Evolutionary conservation across 164 flowering plant species (phyloP), one percentile per base, ranked within the genome.

Genomic region (Liriodendron chinense): DNA sequence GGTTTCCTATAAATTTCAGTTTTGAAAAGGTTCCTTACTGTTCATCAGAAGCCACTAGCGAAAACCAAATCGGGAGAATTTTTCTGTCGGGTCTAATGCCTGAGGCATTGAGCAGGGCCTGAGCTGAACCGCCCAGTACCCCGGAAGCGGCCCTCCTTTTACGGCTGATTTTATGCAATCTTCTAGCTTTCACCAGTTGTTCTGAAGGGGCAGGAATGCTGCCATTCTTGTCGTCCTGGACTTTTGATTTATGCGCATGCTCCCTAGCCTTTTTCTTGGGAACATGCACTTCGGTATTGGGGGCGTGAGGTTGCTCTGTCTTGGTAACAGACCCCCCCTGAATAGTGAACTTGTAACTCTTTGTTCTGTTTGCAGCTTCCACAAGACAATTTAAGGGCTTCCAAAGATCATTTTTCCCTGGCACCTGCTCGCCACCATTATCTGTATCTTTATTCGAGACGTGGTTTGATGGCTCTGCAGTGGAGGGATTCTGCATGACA

Each of bases 341-440:
- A 63, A 82, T 74, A 80, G 68, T 82, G 65, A 72, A 84, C 78
- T 89, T 92, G 47, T 84, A 86, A 6, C 91, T 78, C 84, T 90
- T 92, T 50, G 92, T 89, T 80, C 97, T 86, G 76, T 89, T 94
- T 71, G 99, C 99, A 74, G 88, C 97, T 81, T 96, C 98, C 72
- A 96, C 91, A 67, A 94, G 87, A 83, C 90, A 89, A 77, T 90
- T 94, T 67, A 96, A 86, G 48, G 99, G 97, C 48, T 92, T 95
- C 98, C 97, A 93, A 3, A 87, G 83, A 82, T 92, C 97, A 61
- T 78, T 86, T 84, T 96, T 91, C 21, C 85, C 88, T n/a, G 81
- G 88, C 85, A 82, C 76, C 22, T 77, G 59, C 28, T 84, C 90
- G 57, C 69, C 75, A 50, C 81, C 86, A 80, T 82, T 84, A 63